These are phyloP conservation scores for Boletus eberwhitei DNA, from an alignment of 768 basidiomycete species.

Conservation along the genomic window DNA sequence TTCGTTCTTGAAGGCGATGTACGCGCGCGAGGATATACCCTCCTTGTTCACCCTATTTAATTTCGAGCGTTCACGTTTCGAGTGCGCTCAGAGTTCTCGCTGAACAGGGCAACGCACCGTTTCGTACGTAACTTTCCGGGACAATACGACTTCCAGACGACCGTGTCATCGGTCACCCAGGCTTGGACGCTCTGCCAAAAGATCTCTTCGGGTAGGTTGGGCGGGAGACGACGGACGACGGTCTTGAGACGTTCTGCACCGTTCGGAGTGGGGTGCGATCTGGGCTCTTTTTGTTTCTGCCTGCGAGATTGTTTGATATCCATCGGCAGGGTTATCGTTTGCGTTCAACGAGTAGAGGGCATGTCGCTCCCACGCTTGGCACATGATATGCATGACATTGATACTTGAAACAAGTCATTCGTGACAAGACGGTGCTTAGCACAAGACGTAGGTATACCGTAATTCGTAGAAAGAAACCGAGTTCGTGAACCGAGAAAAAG, in stretches of 20 bases:
- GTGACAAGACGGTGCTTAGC: neutral
- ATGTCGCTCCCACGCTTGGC: constrained; percentile 5
- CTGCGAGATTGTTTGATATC: constrained; percentile 21
- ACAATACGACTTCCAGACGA: constrained; percentile 62
- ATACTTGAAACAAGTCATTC: neutral
- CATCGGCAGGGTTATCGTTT: constrained; percentile 2
- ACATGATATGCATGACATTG: too few species aligned
- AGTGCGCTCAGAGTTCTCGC: neutral
- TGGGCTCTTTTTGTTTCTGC: constrained; percentile 33
- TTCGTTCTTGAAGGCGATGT: constrained; percentile 82
- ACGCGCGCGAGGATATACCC: constrained; percentile 83
- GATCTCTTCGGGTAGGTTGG: constrained; percentile 85
- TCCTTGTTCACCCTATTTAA: constrained; percentile 70
- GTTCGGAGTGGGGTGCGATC: constrained; percentile 24
- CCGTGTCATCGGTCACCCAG: constrained; percentile 79
- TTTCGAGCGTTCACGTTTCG: too few species aligned
- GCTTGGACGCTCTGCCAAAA: constrained; percentile 90
- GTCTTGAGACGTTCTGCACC: constrained; percentile 73
- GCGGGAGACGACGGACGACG: constrained; percentile 83
- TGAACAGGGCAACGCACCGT: constrained; percentile 42
- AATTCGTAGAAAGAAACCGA: neutral
- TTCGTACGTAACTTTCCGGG: constrained; percentile 64
- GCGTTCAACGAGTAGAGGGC: neutral
- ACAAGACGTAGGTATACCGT: neutral
- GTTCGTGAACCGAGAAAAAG: neutral